phyloP scores from a whole-genome alignment of 1,284 basidiomycete species.

The Tylopilus sp. region DNA sequence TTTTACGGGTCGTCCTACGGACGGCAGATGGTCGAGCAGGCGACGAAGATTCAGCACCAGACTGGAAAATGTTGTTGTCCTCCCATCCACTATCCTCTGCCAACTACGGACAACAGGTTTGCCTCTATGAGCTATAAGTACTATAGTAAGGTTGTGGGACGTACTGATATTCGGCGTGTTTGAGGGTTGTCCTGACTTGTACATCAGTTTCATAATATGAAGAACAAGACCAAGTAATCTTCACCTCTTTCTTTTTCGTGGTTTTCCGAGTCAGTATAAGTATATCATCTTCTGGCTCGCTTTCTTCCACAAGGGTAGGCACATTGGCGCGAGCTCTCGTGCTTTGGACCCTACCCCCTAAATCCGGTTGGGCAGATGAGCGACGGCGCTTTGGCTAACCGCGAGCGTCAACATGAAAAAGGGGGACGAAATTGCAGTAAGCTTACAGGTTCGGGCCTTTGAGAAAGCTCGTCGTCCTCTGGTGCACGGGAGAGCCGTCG shows the following conservation, averaged over 20 bases:
- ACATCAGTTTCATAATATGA: conserved; percentile 1
- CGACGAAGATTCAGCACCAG: conserved; percentile 75
- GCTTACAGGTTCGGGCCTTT: conserved; percentile 49
- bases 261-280: conserved; percentile 58
- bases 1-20: conserved; percentile 49
- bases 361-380: conserved; percentile 65
- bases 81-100: conserved; percentile 78
- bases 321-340: conserved; percentile 37
- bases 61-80: conserved; percentile 82
- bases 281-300: conserved; percentile 63
- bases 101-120: conserved; percentile 14
- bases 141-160: conserved; percentile 9
- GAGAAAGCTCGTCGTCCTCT: conserved; percentile 37
- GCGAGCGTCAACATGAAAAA: conserved; percentile 9
- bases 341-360: conserved; percentile 53
- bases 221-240: conserved; percentile 10
- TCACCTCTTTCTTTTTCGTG: conserved; percentile 56
- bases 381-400: conserved; percentile 56
- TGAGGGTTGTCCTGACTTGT: conserved; percentile 47
- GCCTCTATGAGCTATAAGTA: background rate
- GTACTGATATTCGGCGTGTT: conserved; percentile 50
- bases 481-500: conserved; percentile 48
- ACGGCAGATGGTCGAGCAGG: conserved; percentile 59
- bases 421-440: background rate
- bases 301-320: conserved; percentile 62